Base-by-base conservation (phyloP, 2,329 filamentous ascomycete genomes). In the Fusarium beomiforme region DNA sequence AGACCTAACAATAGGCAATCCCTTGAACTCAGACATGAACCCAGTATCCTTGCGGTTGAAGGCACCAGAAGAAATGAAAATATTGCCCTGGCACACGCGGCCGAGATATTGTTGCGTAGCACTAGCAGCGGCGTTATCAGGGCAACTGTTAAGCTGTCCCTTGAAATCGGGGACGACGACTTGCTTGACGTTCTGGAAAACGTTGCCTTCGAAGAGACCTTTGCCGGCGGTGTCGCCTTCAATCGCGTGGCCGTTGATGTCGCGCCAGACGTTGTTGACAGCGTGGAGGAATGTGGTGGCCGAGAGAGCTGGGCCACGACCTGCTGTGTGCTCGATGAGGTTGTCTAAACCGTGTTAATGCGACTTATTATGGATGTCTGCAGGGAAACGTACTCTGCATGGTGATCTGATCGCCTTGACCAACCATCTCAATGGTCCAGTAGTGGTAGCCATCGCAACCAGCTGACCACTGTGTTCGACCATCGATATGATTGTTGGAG, bases 401-500 rank as follows among this genome's bases (percentile, higher is more conserved):
- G 5, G 69, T 71, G 1, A 71, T 67, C 10, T 60, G 50, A 10
- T 71, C 67, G 2, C 47, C 67, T 11, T 70, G 9, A 5, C 69
- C 67, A 8, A 71, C 69, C 63, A 71, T 63, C 44, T 71, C 69
- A 21, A 71, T 57, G 1, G 59, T 60, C 84, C 84, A 86, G 78
- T 86, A 86, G 71, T 85, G 83, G 46, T 86, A 78, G 26, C 76
- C 77, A 60, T 86, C 81, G 69, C 84, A 86, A 29, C 78, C 78
- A 13, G 83, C 79, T 2, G 83, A 85, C 72, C 80, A 83, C 26
- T 71, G 76, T 1, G 84, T 84, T 3, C 69, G 64, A 9, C 84
- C 84, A 57, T 86, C 79, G 64, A 86, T 81, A 39, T 83, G 82
- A 71, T 78, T 83, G 79, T 86, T 85, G 13, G 83, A 83, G 51